Evolutionary conservation across 257 asterid genomes (phyloP), one percentile per base, ranked within the genome.

Genomic region (Capsicum chinense): DNA sequence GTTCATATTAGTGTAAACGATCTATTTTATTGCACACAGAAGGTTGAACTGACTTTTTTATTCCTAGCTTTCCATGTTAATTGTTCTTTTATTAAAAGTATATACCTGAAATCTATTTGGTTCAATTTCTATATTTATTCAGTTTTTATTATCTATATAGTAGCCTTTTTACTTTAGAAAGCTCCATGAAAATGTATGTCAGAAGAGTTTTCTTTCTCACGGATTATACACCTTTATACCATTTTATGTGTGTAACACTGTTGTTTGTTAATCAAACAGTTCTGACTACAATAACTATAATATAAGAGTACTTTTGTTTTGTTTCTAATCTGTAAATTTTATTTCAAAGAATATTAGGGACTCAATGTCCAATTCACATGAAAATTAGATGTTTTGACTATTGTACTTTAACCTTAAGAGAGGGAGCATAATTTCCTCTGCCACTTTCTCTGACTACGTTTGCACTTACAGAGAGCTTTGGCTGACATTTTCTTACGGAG

Each of bases 401-500:
- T 70, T 44, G 56, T 70, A 70, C 16, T 0, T 70, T 14, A 44
- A 44, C 37, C 79, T 44, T 44, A 9, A 15, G 57, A 9, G 16
- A 56, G 79, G 79, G 15, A 0, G 79, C 44, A 9, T 44, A 44
- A 17, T 63, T 2, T 9, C 15, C 12, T 1, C 47, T 19, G 60
- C 58, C 1, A 44, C 33, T 11, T 69, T 37, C 39, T 56, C 58
- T 71, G 21, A 58, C 9, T 35, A 84, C 50, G 33, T 63, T 80
- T 17, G 37, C 47, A 4, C n/a, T 59, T 83, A 66, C 89, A 95
- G 99, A 98, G 99, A 52, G 98, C 98, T 73, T 86, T 95, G 44
- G 98, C 97, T 39, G 94, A 94, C 84, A 86, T 94, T 69, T 94
- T 94, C 81, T 84, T 95, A 42, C 91, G 90, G 88, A 86, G 98